Evolutionary conservation across 208 protist genomes (phyloP).

Genomic region (Wallacemonas rigidus): DNA sequence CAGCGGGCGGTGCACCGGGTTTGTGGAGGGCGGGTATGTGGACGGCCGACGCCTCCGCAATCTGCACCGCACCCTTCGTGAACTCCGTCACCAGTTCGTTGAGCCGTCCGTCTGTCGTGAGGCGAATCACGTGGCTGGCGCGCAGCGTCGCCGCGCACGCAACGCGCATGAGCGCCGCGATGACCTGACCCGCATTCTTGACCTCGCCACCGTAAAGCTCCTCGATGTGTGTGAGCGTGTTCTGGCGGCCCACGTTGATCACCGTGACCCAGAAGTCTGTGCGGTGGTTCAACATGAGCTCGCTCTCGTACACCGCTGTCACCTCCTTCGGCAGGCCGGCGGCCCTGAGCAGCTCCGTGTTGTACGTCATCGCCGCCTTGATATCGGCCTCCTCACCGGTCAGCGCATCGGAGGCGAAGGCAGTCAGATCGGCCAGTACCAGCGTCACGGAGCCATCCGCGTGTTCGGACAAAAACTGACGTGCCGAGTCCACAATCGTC

Average conservation of each 20-base stretch:
- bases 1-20: constrained; percentile 41
- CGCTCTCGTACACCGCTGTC: constrained; percentile 71
- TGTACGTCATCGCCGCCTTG: constrained; percentile 68
- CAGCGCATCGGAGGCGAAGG: constrained; percentile 63
- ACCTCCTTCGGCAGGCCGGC: constrained; percentile 55
- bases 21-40: constrained; percentile 89
- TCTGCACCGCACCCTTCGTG: constrained; percentile 45
- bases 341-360: constrained; percentile 57
- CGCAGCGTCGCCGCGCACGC: constrained; percentile 53
- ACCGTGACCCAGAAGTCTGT: constrained; percentile 91
- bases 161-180: constrained; percentile 85
- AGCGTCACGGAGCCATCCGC: constrained; percentile 54
- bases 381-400: constrained; percentile 84
- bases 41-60: constrained; percentile 30
- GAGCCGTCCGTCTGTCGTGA: constrained; percentile 43
- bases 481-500: constrained; percentile 41
- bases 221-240: constrained; percentile 71
- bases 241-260: constrained; percentile 84
- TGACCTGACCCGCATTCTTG: constrained; percentile 78
- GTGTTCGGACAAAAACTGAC: constrained; percentile 59
- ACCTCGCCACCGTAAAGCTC: constrained; percentile 57
- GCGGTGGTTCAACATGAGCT: constrained; percentile 72
- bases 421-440: constrained; percentile 84
- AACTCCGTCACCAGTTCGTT: constrained; percentile 52
- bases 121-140: constrained; percentile 75